Evolutionary conservation across 1,284 basidiomycete species (phyloP).

Genomic region (Marasmius fiardii): DNA sequence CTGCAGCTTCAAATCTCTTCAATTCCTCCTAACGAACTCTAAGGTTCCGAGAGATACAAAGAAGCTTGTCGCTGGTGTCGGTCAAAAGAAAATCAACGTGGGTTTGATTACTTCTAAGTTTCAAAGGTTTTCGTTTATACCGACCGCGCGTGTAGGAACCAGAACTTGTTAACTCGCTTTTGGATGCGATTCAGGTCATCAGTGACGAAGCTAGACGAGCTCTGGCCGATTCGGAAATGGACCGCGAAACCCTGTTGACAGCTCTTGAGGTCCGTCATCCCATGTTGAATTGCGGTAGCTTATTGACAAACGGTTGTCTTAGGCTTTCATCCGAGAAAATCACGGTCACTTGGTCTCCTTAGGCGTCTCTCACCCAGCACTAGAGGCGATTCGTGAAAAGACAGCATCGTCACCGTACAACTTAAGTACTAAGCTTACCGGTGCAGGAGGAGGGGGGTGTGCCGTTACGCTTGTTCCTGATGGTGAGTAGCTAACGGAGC

Average conservation of each 20-base stretch:
- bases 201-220: conserved; percentile 75
- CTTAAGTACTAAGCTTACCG: conserved; percentile 95
- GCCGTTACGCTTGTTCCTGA: conserved; percentile 95
- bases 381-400: conserved; percentile 80
- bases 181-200: conserved; percentile 79
- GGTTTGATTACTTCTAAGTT: conserved; percentile 22
- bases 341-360: conserved; percentile 83
- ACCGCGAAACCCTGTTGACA: conserved; percentile 58
- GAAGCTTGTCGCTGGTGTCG: conserved; percentile 88
- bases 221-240: conserved; percentile 72
- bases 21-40: conserved; percentile 91
- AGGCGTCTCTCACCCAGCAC: conserved; percentile 90
- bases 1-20: conserved; percentile 47
- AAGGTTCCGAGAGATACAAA: conserved; percentile 93
- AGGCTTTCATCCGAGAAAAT: conserved; percentile 87
- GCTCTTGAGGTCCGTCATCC: conserved; percentile 51
- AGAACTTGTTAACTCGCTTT: conserved; percentile 68
- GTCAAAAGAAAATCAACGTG: conserved; percentile 66
- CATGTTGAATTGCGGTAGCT: no score
- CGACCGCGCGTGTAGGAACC: conserved; percentile 57
- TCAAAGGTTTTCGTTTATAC: background rate
- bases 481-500: conserved; percentile 41
- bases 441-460: conserved; percentile 98
- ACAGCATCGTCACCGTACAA: conserved; percentile 64
- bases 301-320: conserved; percentile 2